Base-by-base conservation (phyloP, 2,329 filamentous ascomycete genomes). In the Myotisia sp. region DNA sequence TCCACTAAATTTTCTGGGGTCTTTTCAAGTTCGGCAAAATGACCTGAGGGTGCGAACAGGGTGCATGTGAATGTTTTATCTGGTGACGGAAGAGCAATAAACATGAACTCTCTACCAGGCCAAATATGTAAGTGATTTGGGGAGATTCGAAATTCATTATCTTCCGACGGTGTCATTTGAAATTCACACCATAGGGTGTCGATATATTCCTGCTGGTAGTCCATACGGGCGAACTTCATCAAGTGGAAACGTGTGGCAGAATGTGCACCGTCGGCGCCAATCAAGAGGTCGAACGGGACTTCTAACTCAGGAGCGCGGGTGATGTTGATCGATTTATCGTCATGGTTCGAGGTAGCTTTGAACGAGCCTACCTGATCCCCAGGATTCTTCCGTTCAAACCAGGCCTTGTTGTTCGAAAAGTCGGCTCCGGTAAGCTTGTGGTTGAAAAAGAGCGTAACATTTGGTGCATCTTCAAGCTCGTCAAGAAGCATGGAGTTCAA, bases 171-270 rank as follows among this genome's bases (percentile, higher is more conserved):
- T 13, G 71, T 64, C 41, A 98, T 84, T 32, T 76, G 76, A 52
- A 98, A 95, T 52, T 98, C 90, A 55, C 87, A 95, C 90, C 90
- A 98, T 4, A 95, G 62, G 0, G 86, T 90, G 56, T 95, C 87
- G 51, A 98, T 90, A 55, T 98, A 98, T 48, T 84, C 75, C 53
- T 98, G 90, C 47, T 80, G 70, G 52, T 93, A 98, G 58, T 90
- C 75, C 73, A 95, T 83, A 7, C 80, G 75, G 1, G 79, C 72
- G 48, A 74, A 94, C 60, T 95, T 95, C 87, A 98, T 98, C 60
- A 98, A 64, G 52, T 95, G 85, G 53, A 84, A 92, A 33, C 90
- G 71, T 3, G 86, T 78, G 27, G 85, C 77, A 0, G 87, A 95
- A 59, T 98, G 87, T 0, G 90, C 90, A 5, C 90, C 90, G 50